Evolutionary conservation across 805 yeast genomes (phyloP), one percentile per base, ranked within the genome.

Genomic region (Vanderwaltozyma polyspora): DNA sequence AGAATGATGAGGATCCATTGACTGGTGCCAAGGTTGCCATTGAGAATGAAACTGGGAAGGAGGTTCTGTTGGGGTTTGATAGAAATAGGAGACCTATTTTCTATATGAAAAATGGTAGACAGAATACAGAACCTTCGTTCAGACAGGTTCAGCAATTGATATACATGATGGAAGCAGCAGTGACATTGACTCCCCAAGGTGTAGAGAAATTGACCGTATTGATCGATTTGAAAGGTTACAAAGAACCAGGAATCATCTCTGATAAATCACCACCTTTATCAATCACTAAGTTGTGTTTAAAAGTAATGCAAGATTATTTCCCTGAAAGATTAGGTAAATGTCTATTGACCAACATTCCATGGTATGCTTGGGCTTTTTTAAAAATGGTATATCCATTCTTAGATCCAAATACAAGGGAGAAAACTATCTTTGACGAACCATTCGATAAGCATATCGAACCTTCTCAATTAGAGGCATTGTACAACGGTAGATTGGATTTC

Each of bases 241-340:
- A 51, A 25, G 59, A 50, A 16, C 53, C 57, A 1, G 63, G 62
- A 7, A 46, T 57, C 12, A 47, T 53, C 12, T 44, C 52, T n/a
- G 57, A 57, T 32, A 53, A 68, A 54, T 51, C 66, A 59, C 77
- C 74, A 3, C 73, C 75, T 3, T 48, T 66, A 19, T 60, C 70
- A 23, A 66, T 67, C 35, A 68, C 73, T 16, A 67, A 66, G 40
- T 72, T 70, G 63, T 69, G 44, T 50, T 62, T 53, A 17, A 67
- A 68, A 45, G 68, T 72, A 28, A 56, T 72, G 42, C 78, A 73
- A 44, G 63, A 69, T 34, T 76, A 73, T 42, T 73, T 70, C 47
- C 79, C 79, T 2, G 79, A 72, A 42, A 58, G 77, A 39, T 54
- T 73, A 34, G 77, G 76, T 3, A 58, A 64, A 35, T 74, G 76